These are phyloP conservation scores for Dianthus caryophyllus DNA, from an alignment of 148 eudicot genomes.

Conservation along the genomic window DNA sequence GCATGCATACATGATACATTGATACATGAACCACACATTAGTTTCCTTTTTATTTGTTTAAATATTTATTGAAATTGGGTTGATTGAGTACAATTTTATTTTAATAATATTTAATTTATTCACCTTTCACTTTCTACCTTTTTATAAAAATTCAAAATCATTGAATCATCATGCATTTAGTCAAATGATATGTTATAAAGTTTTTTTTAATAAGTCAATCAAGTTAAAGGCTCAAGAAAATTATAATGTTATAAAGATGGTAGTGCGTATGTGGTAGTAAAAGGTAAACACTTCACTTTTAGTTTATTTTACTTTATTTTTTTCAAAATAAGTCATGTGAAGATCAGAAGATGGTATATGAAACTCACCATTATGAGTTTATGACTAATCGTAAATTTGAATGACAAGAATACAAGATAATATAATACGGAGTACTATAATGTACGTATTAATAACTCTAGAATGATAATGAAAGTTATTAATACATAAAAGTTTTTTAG, in stretches of 20 bases:
- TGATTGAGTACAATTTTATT: slow-evolving; percentile 9
- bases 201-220: slow-evolving; percentile 24
- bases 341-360: too few species aligned
- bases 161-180: slow-evolving; percentile 1
- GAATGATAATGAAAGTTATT: too few species aligned
- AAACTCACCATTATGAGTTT: too few species aligned
- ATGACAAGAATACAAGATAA: too few species aligned
- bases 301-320: too few species aligned
- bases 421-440: too few species aligned
- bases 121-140: background rate
- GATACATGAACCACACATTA: slow-evolving; percentile 18
- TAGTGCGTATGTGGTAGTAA: background rate
- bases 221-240: slow-evolving; percentile 28
- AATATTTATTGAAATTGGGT: background rate
- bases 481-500: too few species aligned
- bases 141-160: slow-evolving; percentile 4
- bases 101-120: background rate
- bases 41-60: background rate
- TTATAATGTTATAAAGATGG: slow-evolving; percentile 14
- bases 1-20: slow-evolving; percentile 1
- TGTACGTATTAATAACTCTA: too few species aligned
- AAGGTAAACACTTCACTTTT: too few species aligned
- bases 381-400: too few species aligned
- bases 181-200: slow-evolving; percentile 4
- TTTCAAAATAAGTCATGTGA: background rate